Percentiles rank a stretch among this genome's conserved stretches.
phyloP scores from a whole-genome alignment of 345 rosid genomes.

The Pistacia atlantica region DNA sequence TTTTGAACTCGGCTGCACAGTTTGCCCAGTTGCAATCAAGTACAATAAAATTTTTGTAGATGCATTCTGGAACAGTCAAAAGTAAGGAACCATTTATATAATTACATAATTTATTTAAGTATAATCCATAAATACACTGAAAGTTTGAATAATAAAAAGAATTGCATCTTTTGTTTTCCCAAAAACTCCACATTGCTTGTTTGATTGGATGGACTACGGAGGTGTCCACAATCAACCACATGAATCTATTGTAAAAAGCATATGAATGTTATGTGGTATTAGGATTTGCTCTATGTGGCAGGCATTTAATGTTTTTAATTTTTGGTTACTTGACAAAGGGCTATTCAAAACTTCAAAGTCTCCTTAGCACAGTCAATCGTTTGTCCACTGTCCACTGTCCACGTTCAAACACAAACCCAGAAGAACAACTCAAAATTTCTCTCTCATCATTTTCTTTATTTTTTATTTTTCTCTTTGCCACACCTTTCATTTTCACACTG shows the following conservation, averaged over 20 bases:
- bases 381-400: neutral
- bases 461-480: too few species aligned
- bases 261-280: neutral
- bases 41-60: slow-evolving; percentile 97
- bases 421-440: neutral
- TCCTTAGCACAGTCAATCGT: too few species aligned
- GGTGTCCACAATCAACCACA: neutral
- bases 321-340: neutral
- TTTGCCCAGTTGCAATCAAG: slow-evolving; percentile 95
- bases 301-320: neutral
- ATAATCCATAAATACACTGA: neutral
- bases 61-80: slow-evolving; percentile 99
- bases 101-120: neutral
- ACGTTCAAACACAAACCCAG: neutral
- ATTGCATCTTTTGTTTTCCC: neutral
- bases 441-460: neutral
- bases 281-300: neutral
- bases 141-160: neutral
- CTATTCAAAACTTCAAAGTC: neutral
- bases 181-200: neutral
- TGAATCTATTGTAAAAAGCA: neutral
- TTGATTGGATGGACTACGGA: neutral
- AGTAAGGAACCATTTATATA: slow-evolving; percentile 48
- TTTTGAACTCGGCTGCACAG: slow-evolving; percentile 92
- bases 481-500: neutral